Percentiles rank a stretch among this genome's conserved stretches.
Evolutionary conservation across 2,329 filamentous ascomycete genomes (phyloP).

Genomic region (Aspergillus flavus): DNA sequence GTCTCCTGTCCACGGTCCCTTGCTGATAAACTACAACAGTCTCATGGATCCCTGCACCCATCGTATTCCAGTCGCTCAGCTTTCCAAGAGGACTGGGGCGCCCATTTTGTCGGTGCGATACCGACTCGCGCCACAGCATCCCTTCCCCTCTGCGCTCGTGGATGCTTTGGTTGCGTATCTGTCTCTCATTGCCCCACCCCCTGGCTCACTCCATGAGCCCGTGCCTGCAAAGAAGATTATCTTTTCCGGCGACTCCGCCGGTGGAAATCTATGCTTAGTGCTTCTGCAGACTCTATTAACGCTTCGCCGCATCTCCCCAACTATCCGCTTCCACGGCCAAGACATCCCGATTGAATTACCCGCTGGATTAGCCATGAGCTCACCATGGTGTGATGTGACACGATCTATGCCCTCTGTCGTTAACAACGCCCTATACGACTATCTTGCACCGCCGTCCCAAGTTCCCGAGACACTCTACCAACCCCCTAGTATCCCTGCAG

Average conservation of each 20-base stretch:
- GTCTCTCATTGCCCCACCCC: constrained; percentile 48
- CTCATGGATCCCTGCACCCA: constrained; percentile 49
- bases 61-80: constrained; percentile 38
- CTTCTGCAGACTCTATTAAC: constrained; percentile 48
- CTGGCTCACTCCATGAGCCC: constrained; percentile 45
- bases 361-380: constrained; percentile 41
- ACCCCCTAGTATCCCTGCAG: constrained; percentile 33
- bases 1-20: background rate
- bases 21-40: constrained; percentile 22
- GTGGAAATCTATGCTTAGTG: constrained; percentile 45
- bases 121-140: constrained; percentile 50
- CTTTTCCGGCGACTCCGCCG: constrained; percentile 51
- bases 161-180: constrained; percentile 53
- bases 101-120: constrained; percentile 49
- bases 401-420: constrained; percentile 45
- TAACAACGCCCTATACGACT: constrained; percentile 45
- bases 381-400: constrained; percentile 48
- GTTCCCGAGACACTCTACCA: constrained; percentile 25
- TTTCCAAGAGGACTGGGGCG: constrained; percentile 44
- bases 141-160: constrained; percentile 51
- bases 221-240: constrained; percentile 49
- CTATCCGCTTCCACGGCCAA: constrained; percentile 44
- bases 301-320: constrained; percentile 36
- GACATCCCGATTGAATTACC: constrained; percentile 45
- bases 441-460: constrained; percentile 35